phyloP scores from a whole-genome alignment of 495 filamentous ascomycete genomes.

The Penicillium canariense region DNA sequence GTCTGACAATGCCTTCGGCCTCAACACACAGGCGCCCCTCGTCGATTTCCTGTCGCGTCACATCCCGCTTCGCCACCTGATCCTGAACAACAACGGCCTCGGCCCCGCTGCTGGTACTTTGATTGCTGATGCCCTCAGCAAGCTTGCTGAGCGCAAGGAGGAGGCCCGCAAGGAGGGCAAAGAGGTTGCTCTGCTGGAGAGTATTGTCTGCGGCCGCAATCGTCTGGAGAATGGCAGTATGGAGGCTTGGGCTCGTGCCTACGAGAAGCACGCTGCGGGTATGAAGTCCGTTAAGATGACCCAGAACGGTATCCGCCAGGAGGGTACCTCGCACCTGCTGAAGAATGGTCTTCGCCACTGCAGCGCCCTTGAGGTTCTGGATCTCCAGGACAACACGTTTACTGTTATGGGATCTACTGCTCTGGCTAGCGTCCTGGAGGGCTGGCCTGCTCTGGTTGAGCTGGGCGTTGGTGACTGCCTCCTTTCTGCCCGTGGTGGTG shows the following conservation, averaged over 20 bases:
- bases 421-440: slow-evolving; percentile 66
- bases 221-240: slow-evolving; percentile 93
- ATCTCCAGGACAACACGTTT: slow-evolving; percentile 98
- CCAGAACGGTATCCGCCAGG: slow-evolving; percentile 94
- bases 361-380: slow-evolving; percentile 64
- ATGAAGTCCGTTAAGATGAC: slow-evolving; percentile 93
- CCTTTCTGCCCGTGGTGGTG: slow-evolving; percentile 72
- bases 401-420: slow-evolving; percentile 77
- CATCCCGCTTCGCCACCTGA: slow-evolving; percentile 82
- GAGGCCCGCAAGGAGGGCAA: slow-evolving; percentile 65
- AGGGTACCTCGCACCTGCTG: slow-evolving; percentile 78
- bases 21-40: slow-evolving; percentile 81
- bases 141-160: slow-evolving; percentile 79
- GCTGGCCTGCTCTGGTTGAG: slow-evolving; percentile 76
- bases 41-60: slow-evolving; percentile 84
- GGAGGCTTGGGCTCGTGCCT: slow-evolving; percentile 88
- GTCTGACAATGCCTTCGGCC: slow-evolving; percentile 95
- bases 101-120: slow-evolving; percentile 84
- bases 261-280: slow-evolving; percentile 68
- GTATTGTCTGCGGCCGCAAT: slow-evolving; percentile 93
- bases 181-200: slow-evolving; percentile 79
- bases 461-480: slow-evolving; percentile 88
- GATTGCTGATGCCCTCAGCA: slow-evolving; percentile 73
- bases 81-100: slow-evolving; percentile 98
- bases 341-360: slow-evolving; percentile 71